phyloP scores from a whole-genome alignment of 2,329 filamentous ascomycete genomes.

The Ascochyta clinopodiicola region DNA sequence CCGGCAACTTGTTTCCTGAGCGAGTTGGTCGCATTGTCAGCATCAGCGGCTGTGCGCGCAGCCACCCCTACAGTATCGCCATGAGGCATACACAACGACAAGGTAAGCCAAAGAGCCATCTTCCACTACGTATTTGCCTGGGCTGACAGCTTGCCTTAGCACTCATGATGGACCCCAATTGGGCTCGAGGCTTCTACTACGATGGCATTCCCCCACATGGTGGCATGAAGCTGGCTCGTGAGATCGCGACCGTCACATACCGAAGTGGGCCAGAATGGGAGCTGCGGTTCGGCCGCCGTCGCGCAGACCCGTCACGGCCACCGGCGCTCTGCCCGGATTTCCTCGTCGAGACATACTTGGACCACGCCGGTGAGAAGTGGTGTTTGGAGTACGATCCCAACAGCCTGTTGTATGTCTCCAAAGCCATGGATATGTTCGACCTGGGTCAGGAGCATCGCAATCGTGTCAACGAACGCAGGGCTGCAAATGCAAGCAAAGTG shows the following conservation, averaged over 20 bases:
- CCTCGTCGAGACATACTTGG: slow-evolving; percentile 95
- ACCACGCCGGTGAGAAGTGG: slow-evolving; percentile 98
- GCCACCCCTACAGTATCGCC: slow-evolving; percentile 96
- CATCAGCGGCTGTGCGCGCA: slow-evolving; percentile 91
- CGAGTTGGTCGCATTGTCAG: slow-evolving; percentile 83
- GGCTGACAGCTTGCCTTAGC: slow-evolving; percentile 56
- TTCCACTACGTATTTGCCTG: neutral
- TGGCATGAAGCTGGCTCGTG: slow-evolving; percentile 96
- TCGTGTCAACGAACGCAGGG: slow-evolving; percentile 67
- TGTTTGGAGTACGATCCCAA: slow-evolving; percentile 96
- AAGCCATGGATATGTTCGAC: slow-evolving; percentile 99
- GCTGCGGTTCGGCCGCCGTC: slow-evolving; percentile 84
- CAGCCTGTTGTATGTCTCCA: slow-evolving; percentile 93
- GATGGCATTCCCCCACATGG: slow-evolving; percentile 85
- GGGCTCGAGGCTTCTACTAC: slow-evolving; percentile 91
- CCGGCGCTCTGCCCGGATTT: slow-evolving; percentile 97
- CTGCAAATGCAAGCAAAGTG: slow-evolving; percentile 65
- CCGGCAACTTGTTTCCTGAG: slow-evolving; percentile 81
- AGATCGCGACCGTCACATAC: slow-evolving; percentile 98
- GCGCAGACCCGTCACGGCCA: slow-evolving; percentile 84
- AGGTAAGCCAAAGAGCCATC: slow-evolving; percentile 44
- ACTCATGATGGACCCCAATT: slow-evolving; percentile 98
- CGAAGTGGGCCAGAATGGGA: slow-evolving; percentile 98
- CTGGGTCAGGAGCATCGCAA: slow-evolving; percentile 75
- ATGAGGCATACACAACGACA: slow-evolving; percentile 98